phyloP scores from a whole-genome alignment of 169 alveolate genomes.

The Perkinsus olseni region DNA sequence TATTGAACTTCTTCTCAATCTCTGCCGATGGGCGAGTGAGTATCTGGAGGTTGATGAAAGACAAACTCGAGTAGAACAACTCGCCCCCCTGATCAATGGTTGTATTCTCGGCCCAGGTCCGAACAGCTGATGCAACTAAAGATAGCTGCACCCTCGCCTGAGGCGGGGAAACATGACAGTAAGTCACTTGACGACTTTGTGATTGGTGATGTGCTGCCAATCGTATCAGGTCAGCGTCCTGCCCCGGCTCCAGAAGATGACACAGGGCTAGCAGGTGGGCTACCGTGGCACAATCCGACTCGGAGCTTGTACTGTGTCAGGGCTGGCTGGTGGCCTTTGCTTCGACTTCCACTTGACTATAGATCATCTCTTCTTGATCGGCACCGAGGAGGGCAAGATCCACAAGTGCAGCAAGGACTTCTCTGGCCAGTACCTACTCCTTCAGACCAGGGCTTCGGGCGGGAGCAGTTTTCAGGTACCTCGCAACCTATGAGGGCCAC shows the following conservation, averaged over 20 bases:
- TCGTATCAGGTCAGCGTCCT: too few species aligned
- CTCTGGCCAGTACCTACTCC: neutral
- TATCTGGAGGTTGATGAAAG: slow-evolving; percentile 82
- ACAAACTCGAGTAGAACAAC: slow-evolving; percentile 85
- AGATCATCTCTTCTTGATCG: slow-evolving; percentile 75
- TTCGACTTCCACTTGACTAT: slow-evolving; percentile 10
- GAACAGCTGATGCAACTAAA: slow-evolving; percentile 31
- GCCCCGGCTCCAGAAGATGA: slow-evolving; percentile 64
- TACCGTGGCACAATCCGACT: slow-evolving; percentile 43
- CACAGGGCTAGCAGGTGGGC: slow-evolving; percentile 39
- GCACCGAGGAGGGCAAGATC: slow-evolving; percentile 88
- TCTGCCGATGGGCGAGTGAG: slow-evolving; percentile 85
- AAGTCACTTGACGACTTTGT: too few species aligned
- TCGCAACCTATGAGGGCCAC: slow-evolving; percentile 85
- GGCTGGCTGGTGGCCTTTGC: slow-evolving; percentile 40
- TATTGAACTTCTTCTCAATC: slow-evolving; percentile 71
- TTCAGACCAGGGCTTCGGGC: too few species aligned
- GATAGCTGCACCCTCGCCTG: neutral
- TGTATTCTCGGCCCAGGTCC: too few species aligned
- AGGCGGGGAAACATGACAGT: neutral
- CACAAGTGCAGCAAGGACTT: slow-evolving; percentile 83
- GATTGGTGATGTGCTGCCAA: slow-evolving; percentile 4
- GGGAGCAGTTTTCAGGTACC: slow-evolving; percentile 59
- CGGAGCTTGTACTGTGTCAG: neutral
- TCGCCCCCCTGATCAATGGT: too few species aligned